phyloP scores from a whole-genome alignment of 768 basidiomycete genomes.

The Inosperma sp. region DNA sequence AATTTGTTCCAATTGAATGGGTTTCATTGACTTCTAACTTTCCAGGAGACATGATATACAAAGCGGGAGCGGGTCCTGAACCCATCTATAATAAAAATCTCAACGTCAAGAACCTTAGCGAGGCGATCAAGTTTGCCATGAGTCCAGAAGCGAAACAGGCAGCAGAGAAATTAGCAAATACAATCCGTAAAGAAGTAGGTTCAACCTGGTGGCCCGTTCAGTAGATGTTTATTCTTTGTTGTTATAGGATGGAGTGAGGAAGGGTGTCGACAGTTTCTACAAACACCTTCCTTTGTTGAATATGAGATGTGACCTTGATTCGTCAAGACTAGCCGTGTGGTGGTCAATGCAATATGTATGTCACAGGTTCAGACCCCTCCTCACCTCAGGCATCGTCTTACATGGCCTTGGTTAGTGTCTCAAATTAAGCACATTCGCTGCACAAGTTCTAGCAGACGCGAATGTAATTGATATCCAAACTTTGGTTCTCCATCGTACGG shows the following conservation, averaged over 20 bases:
- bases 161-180: slow-evolving; percentile 44
- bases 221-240: background rate
- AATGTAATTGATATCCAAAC: slow-evolving; percentile 38
- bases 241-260: slow-evolving; percentile 42
- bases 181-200: slow-evolving; percentile 47
- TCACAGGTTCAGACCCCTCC: background rate
- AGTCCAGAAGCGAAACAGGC: slow-evolving; percentile 45
- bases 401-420: slow-evolving; percentile 34
- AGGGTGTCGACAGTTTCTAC: slow-evolving; percentile 54
- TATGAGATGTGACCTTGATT: slow-evolving; percentile 60
- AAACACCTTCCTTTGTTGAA: slow-evolving; percentile 54
- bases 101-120: slow-evolving; percentile 42
- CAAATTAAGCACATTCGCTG: slow-evolving; percentile 50
- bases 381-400: background rate
- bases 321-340: slow-evolving; percentile 51
- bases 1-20: slow-evolving; percentile 68
- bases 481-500: slow-evolving; percentile 49
- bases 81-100: slow-evolving; percentile 55
- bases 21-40: too few species aligned
- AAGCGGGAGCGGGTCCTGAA: slow-evolving; percentile 56
- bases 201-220: background rate
- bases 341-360: slow-evolving; percentile 48
- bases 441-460: slow-evolving; percentile 45
- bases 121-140: slow-evolving; percentile 48
- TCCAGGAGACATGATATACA: slow-evolving; percentile 61